Evolutionary conservation across 169 alveolate species (phyloP), one percentile per base, ranked within the genome.

Genomic region (Cryptosporidium meleagridis): DNA sequence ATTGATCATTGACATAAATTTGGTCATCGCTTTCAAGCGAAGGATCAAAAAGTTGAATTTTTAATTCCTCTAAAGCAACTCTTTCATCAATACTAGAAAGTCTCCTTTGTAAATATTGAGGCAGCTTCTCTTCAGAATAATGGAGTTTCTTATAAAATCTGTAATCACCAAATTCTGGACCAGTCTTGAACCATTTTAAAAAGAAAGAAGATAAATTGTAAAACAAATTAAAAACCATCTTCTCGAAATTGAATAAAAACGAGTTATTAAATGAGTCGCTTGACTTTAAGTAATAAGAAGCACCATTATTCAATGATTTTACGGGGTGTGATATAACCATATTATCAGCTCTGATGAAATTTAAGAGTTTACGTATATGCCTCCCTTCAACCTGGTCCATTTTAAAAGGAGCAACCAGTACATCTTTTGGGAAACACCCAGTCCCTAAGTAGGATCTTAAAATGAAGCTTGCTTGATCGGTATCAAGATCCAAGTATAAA

Each of bases 391-490:
- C 75, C 26, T 62, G 35, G 3, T 65, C 75, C 89, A 80, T 80
- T 26, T 18, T 29, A 44, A 48, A 80, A 5, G 75, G 75, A 61
- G 89, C 62, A 26, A 45, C 41, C 53, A 80, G 9, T 5, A 80
- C 67, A 26, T 80, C 67, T 41, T 67, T 65, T 2, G 89, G 89
- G 9, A 44, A 80, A 45, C 89, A 80, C 8, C 67, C 75, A 9
- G 89, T 80, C 6, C 26, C 51, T 31, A 80, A 21, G 55, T 62
- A 80, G 1, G 89, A 44, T n/a, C 70, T 21, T 18, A 59, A 21
- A 16, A 80, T 62, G 35, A 59, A 39, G n/a, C 51, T 44, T 21
- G 89, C 89, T 18, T 65, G 35, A 23, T 62, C 53, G 44, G 26
- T 48, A 62, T 65, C 75, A 18, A 41, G 51, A 37, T 45, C 73